Evolutionary conservation across 139 green algal genomes (phyloP).

Genomic region (Chlorella sp.): DNA sequence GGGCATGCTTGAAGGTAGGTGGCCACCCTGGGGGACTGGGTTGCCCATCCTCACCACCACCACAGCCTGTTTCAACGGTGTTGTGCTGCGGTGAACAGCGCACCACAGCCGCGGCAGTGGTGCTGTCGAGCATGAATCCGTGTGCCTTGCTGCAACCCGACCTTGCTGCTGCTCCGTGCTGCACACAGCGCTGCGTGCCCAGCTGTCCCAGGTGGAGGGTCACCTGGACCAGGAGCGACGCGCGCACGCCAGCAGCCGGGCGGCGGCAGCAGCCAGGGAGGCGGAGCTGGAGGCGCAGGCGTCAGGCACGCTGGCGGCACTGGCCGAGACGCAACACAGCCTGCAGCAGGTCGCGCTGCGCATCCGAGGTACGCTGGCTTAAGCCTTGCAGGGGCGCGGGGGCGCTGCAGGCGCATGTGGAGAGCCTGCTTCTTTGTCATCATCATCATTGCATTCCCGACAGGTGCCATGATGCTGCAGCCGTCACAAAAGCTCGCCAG

Average conservation of each 20-base stretch:
- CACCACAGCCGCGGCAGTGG: no score
- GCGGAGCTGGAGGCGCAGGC: constrained; percentile 51
- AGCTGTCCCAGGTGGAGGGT: constrained; percentile 47
- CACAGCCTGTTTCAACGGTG: no score
- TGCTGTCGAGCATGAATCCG: no score
- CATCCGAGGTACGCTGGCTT: neutral
- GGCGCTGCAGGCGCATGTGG: no score
- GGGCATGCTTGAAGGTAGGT: constrained; percentile 37
- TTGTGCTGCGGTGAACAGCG: no score
- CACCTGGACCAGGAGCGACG: constrained; percentile 53
- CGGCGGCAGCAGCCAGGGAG: constrained; percentile 40
- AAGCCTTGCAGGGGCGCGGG: no score
- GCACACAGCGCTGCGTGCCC: constrained; percentile 33
- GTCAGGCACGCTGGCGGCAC: constrained; percentile 27
- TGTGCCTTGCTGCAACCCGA: neutral
- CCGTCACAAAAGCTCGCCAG: no score
- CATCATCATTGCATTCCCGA: no score
- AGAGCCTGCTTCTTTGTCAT: no score
- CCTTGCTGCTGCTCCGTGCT: neutral
- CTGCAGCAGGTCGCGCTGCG: neutral
- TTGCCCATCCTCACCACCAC: no score
- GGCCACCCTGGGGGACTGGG: no score
- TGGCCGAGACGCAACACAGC: constrained; percentile 43
- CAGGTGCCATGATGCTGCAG: no score
- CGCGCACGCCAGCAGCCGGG: constrained; percentile 21